Conservation (phyloP, 1,139 yeast species). For the Sugiyamaella neomexicana region DNA sequence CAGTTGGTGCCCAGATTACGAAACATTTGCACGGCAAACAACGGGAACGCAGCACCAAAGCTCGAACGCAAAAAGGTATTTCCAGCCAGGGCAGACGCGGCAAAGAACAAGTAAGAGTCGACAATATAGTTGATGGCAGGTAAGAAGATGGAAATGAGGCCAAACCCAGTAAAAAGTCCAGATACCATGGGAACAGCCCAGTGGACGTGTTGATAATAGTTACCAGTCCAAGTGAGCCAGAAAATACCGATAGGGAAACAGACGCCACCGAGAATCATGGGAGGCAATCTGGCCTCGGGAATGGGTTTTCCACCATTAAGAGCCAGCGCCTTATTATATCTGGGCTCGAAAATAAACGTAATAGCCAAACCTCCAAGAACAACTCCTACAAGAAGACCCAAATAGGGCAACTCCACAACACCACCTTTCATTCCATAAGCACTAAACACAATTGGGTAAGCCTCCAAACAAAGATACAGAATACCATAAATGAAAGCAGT, state of each 20-base stretch:
- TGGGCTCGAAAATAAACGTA: conserved; percentile 30
- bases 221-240: conserved; percentile 86
- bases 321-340: conserved; percentile 45
- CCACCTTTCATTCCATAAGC: conserved; percentile 55
- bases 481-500: conserved; percentile 86
- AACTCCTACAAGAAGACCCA: conserved; percentile 53
- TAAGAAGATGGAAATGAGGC: conserved; percentile 69
- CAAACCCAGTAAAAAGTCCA: conserved; percentile 69
- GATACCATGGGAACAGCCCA: conserved; percentile 83
- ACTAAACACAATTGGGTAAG: conserved; percentile 73
- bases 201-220: conserved; percentile 62
- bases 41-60: conserved; percentile 73
- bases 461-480: conserved; percentile 71
- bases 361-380: conserved; percentile 26
- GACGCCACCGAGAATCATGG: conserved; percentile 68
- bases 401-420: conserved; percentile 54
- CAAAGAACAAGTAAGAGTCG: conserved; percentile 71
- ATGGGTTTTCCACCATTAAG: conserved; percentile 58
- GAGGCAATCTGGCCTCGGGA: conserved; percentile 76
- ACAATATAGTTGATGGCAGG: conserved; percentile 76
- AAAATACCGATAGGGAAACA: conserved; percentile 74
- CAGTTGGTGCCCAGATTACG: conserved; percentile 68
- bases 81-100: conserved; percentile 91
- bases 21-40: conserved; percentile 76
- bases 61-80: conserved; percentile 78